Conservation (phyloP, 2,329 filamentous ascomycete species). For the Colletotrichum chrysophilum region DNA sequence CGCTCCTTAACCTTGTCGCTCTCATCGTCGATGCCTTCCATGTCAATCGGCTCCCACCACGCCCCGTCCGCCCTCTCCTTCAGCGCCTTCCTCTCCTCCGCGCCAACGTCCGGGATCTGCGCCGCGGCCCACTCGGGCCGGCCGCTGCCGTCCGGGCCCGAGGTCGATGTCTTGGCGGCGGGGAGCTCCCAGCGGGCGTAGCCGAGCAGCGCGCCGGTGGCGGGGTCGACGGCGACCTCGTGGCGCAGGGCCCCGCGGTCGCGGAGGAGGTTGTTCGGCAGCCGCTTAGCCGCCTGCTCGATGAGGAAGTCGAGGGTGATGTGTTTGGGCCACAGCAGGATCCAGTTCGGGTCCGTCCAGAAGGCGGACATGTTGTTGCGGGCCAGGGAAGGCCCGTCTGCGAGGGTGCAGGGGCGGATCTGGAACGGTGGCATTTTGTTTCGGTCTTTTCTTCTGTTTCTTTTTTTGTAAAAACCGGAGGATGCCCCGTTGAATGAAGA, state of each 20-base stretch:
- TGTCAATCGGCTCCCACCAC: constrained; percentile 10
- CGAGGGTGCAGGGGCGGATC: constrained; percentile 23
- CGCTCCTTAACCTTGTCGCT: constrained; percentile 7
- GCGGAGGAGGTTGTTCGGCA: constrained; percentile 21
- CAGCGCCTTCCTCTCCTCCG: constrained; percentile 9
- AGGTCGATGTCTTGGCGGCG: neutral
- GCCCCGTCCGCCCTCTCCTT: constrained; percentile 2
- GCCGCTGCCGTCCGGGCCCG: neutral
- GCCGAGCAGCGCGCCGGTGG: constrained; percentile 26
- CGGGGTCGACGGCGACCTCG: constrained; percentile 25
- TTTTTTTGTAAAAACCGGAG: neutral
- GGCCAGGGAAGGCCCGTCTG: constrained; percentile 24
- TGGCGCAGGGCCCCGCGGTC: constrained; percentile 23
- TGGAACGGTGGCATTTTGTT: neutral
- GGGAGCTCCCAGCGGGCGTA: constrained; percentile 29
- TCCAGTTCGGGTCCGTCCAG: constrained; percentile 28
- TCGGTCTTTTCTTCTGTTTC: neutral
- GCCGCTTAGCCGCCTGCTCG: constrained; percentile 9
- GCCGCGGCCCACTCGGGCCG: constrained; percentile 15
- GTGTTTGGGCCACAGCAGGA: constrained; percentile 17
- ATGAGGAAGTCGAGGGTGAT: constrained; percentile 17
- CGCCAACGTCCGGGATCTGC: constrained; percentile 17
- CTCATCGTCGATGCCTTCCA: neutral
- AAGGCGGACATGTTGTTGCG: constrained; percentile 30
- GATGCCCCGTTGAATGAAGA: neutral